A percentile compares a stretch with the other conserved stretches of the same genome.
Conservation (phyloP, 441 rosid species). For the Gossypium davidsonii region DNA sequence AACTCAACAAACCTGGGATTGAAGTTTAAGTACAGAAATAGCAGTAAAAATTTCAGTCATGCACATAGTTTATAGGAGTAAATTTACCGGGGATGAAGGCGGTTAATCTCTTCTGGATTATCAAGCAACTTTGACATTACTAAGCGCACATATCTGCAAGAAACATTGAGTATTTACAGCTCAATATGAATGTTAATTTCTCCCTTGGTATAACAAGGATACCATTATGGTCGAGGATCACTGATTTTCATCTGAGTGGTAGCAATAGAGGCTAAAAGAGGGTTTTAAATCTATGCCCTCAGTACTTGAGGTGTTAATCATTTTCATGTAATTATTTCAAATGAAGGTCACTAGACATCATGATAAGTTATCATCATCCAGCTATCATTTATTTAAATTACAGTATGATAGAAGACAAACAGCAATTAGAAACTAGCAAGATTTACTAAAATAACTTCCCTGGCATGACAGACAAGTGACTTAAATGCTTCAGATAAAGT, state of each 20-base stretch:
- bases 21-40: constrained; percentile 16
- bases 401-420: neutral
- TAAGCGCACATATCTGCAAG: constrained; percentile 69
- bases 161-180: constrained; percentile 1
- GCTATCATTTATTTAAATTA: neutral
- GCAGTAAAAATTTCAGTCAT: neutral
- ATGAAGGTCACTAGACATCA: neutral
- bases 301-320: neutral
- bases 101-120: constrained; percentile 47
- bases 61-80: constrained; percentile 11
- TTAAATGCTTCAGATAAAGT: neutral
- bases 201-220: neutral
- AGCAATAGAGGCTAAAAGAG: neutral
- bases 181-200: neutral
- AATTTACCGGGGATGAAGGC: constrained; percentile 72
- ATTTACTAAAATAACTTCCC: neutral
- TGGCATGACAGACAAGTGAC: neutral
- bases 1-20: constrained; percentile 69
- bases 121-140: constrained; percentile 57
- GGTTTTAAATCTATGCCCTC: neutral
- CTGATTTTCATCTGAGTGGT: neutral
- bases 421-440: neutral
- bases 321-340: neutral
- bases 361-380: neutral
- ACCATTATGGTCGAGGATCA: neutral